phyloP scores from a whole-genome alignment of 2,329 filamentous ascomycete genomes.

The Dichotomopilus funicola region DNA sequence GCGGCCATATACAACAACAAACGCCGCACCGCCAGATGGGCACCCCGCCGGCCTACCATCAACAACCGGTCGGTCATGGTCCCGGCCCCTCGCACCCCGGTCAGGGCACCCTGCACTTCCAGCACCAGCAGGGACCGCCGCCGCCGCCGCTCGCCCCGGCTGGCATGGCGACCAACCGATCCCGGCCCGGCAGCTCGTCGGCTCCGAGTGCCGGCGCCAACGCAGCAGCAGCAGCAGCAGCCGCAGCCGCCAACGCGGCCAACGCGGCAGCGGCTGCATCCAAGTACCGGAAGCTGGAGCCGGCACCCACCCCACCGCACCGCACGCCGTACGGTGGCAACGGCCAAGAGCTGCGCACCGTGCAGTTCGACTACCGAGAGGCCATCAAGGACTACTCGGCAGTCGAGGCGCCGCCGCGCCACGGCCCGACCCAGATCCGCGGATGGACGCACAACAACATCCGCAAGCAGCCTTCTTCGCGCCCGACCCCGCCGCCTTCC shows the following conservation, averaged over 20 bases:
- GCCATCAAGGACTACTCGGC: conserved; percentile 53
- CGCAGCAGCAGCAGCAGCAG: conserved; percentile 16
- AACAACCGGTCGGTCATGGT: conserved; percentile 6
- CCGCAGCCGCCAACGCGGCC: conserved; percentile 11
- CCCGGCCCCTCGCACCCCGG: neutral
- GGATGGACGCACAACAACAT: conserved; percentile 49
- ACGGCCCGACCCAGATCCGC: conserved; percentile 49
- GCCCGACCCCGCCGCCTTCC: neutral
- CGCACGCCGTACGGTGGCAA: conserved; percentile 40
- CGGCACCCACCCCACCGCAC: conserved; percentile 49
- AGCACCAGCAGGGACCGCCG: conserved; percentile 11
- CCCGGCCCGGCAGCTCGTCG: conserved; percentile 29
- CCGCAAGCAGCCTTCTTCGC: conserved; percentile 23
- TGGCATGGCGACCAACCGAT: conserved; percentile 4
- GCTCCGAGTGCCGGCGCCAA: conserved; percentile 10
- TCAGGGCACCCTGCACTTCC: conserved; percentile 12
- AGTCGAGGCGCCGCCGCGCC: conserved; percentile 48
- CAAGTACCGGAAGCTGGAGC: conserved; percentile 54
- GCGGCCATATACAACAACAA: neutral
- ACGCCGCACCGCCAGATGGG: conserved; percentile 10
- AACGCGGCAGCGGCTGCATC: conserved; percentile 19
- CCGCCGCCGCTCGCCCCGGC: conserved; percentile 24
- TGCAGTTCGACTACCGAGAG: conserved; percentile 48
- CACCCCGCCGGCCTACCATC: conserved; percentile 17
- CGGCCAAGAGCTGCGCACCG: conserved; percentile 49